A percentile compares a stretch with the other conserved stretches of the same genome.
Evolutionary conservation across 768 basidiomycete species (phyloP).

Genomic region (Zangia roseola): DNA sequence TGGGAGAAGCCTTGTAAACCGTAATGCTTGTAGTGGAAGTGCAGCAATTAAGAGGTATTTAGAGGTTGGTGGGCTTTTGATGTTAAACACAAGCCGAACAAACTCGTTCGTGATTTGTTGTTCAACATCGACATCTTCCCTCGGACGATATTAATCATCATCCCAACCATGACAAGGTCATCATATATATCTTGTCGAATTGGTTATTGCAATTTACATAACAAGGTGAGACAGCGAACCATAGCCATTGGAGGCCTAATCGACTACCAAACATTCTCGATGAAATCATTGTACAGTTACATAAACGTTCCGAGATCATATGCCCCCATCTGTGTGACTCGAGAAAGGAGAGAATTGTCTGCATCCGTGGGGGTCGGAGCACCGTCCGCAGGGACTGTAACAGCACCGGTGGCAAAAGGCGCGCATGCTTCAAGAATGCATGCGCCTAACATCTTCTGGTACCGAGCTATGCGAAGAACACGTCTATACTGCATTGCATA

Average conservation of each 20-base stretch:
- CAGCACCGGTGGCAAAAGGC: not conserved
- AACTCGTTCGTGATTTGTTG: too few relatives aligned
- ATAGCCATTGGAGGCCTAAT: not conserved
- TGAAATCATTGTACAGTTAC: constrained; percentile 4
- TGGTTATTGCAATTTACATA: too few relatives aligned
- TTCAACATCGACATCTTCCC: too few relatives aligned
- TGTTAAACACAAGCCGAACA: too few relatives aligned
- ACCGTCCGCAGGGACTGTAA: constrained; percentile 4
- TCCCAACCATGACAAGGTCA: too few relatives aligned
- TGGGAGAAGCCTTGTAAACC: too few relatives aligned
- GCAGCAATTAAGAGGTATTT: too few relatives aligned
- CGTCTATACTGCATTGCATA: not conserved
- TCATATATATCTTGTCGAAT: too few relatives aligned
- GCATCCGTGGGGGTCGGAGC: constrained; percentile 5
- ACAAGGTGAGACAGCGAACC: too few relatives aligned
- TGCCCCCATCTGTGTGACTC: constrained; percentile 2
- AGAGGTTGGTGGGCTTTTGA: too few relatives aligned
- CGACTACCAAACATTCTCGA: not conserved
- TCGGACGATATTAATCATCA: too few relatives aligned
- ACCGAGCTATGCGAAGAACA: constrained; percentile 14
- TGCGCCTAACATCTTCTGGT: constrained; percentile 23
- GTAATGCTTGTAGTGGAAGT: too few relatives aligned
- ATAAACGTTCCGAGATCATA: constrained; percentile 15
- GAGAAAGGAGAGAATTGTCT: constrained; percentile 10
- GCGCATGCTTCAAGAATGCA: constrained; percentile 13